These are phyloP conservation scores for Xylariaceae sp. DNA, from an alignment of 2,329 filamentous ascomycete species.

Conservation along the genomic window DNA sequence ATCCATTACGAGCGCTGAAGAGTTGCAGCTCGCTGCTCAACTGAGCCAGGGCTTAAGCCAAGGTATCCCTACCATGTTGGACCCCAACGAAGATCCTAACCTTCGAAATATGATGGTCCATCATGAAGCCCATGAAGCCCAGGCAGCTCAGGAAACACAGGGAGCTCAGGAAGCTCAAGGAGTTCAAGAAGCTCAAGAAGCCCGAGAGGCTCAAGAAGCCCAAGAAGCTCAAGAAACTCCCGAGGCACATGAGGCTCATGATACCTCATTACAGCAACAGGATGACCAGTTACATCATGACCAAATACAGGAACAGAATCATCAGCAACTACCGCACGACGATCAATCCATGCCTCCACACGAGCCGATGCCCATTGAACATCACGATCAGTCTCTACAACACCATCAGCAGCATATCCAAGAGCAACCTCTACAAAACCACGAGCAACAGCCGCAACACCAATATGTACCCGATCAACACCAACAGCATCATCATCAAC, in stretches of 20 bases:
- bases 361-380: constrained; percentile 26
- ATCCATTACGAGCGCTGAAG: constrained; percentile 51
- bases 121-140: constrained; percentile 34
- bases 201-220: constrained; percentile 20
- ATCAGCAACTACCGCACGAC: constrained; percentile 16
- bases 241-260: constrained; percentile 1
- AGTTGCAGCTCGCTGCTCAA: constrained; percentile 61
- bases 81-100: constrained; percentile 47
- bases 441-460: constrained; percentile 18
- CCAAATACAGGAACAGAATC: constrained; percentile 14
- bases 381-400: constrained; percentile 33
- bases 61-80: constrained; percentile 51
- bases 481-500: constrained; percentile 36
- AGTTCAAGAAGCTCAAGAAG: constrained; percentile 28
- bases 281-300: constrained; percentile 19
- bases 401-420: constrained; percentile 20
- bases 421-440: constrained; percentile 12
- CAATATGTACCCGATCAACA: constrained; percentile 22
- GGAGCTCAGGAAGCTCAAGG: constrained; percentile 1
- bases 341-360: constrained; percentile 13
- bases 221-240: constrained; percentile 8
- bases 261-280: not conserved
- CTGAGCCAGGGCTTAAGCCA: constrained; percentile 58
- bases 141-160: constrained; percentile 8
- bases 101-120: constrained; percentile 50